Evolutionary conservation across 768 basidiomycete species (phyloP).

Genomic region (Leccinum subgranulosum): DNA sequence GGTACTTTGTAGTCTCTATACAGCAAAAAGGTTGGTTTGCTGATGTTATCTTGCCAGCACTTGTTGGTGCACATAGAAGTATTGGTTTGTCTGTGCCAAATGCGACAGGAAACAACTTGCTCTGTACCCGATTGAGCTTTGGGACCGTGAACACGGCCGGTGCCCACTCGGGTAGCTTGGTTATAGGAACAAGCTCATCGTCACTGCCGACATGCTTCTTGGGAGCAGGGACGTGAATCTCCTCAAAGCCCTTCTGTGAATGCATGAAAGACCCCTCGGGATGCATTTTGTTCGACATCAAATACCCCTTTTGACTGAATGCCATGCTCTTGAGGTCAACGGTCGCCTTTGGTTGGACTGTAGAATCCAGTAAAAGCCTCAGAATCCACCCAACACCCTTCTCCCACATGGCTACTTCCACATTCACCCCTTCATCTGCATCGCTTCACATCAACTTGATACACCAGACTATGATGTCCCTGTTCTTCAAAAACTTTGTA

Average conservation of each 20-base stretch:
- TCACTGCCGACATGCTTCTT: conserved; percentile 66
- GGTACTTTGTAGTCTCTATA: no score
- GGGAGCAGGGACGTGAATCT: conserved; percentile 94
- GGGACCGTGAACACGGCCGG: conserved; percentile 81
- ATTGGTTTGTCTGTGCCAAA: conserved; percentile 95
- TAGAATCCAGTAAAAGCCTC: conserved; percentile 81
- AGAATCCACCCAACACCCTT: conserved; percentile 96
- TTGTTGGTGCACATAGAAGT: conserved; percentile 94
- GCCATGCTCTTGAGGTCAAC: conserved; percentile 93
- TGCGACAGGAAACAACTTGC: conserved; percentile 87
- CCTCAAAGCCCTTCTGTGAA: conserved; percentile 93
- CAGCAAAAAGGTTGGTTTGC: no score
- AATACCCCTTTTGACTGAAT: conserved; percentile 93
- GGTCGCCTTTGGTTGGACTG: conserved; percentile 77
- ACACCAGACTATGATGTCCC: conserved; percentile 96
- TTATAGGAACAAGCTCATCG: conserved; percentile 71
- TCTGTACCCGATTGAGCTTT: conserved; percentile 87
- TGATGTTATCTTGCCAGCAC: conserved; percentile 98
- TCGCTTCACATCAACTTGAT: conserved; percentile 91
- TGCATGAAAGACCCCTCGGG: conserved; percentile 98
- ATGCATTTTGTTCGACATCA: conserved; percentile 99
- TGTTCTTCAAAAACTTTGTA: conserved; percentile 88
- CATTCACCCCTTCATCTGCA: conserved; percentile 84
- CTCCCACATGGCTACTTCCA: conserved; percentile 98
- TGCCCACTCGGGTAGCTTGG: conserved; percentile 81